phyloP scores from a whole-genome alignment of 192 early-diverging fungal species.

The Coemansia sp. region DNA sequence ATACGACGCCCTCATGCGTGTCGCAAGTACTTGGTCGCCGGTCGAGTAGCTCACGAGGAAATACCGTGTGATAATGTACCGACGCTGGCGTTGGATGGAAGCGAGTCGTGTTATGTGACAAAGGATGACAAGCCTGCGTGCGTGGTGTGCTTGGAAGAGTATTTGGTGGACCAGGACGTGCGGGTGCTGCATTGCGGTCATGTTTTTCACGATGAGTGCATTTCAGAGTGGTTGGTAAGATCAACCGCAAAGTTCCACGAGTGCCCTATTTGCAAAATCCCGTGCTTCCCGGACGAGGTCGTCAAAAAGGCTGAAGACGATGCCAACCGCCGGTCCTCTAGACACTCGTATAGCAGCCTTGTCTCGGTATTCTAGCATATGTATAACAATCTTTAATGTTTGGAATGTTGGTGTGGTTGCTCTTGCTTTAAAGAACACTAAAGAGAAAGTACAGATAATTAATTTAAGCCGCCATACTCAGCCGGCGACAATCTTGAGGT shows the following conservation, averaged over 20 bases:
- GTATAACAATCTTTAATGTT: not conserved
- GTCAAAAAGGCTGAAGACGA: constrained; percentile 22
- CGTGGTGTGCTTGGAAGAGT: constrained; percentile 69
- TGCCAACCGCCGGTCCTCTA: constrained; percentile 2
- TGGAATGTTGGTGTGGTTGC: not conserved
- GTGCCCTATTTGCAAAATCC: constrained; percentile 49
- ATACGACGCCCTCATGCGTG: constrained; percentile 21
- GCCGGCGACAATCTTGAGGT: constrained; percentile 3
- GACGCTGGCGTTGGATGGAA: not conserved
- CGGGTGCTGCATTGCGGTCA: constrained; percentile 66
- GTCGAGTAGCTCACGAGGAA: not conserved
- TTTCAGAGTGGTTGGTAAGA: constrained; percentile 52
- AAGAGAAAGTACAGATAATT: not conserved
- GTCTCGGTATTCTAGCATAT: constrained; percentile 27
- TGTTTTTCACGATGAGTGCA: constrained; percentile 65
- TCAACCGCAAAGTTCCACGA: constrained; percentile 39
- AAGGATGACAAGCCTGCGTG: constrained; percentile 44
- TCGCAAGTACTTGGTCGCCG: constrained; percentile 26
- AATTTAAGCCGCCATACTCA: not conserved
- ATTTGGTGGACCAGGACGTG: constrained; percentile 55
- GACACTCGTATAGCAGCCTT: constrained; percentile 2
- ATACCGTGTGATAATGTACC: not conserved
- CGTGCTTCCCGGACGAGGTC: constrained; percentile 32
- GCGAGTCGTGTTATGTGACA: not conserved
- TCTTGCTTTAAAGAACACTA: not conserved